phyloP scores from a whole-genome alignment of 140 eudicot genomes.

The Oenanthe javanica region DNA sequence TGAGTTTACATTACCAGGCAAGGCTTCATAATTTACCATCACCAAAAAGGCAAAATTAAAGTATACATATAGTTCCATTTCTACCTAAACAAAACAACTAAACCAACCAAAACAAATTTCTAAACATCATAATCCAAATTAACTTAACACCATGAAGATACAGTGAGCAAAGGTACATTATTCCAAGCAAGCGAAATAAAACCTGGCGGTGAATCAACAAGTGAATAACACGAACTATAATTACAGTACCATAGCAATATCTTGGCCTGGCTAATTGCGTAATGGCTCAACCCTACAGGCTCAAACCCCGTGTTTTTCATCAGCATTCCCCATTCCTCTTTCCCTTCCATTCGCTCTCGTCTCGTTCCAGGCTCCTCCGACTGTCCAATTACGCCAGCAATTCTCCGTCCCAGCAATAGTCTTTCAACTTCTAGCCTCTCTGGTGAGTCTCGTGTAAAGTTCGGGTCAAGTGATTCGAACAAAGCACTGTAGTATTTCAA shows the following conservation, averaged over 20 bases:
- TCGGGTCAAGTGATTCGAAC: constrained; percentile 73
- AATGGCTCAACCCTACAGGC: constrained; percentile 58
- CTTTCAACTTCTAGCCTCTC: constrained; percentile 68
- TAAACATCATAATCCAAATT: neutral
- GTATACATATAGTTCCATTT: constrained; percentile 11
- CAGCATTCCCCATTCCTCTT: constrained; percentile 55
- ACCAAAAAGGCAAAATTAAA: constrained; percentile 10
- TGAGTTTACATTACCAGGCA: neutral
- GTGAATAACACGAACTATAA: constrained; percentile 50
- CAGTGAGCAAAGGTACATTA: constrained; percentile 63
- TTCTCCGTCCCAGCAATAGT: constrained; percentile 57
- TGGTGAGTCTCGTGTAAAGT: constrained; percentile 50
- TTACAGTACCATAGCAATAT: constrained; percentile 78
- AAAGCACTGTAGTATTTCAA: constrained; percentile 54
- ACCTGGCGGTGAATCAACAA: constrained; percentile 59
- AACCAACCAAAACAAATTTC: neutral
- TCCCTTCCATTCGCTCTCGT: constrained; percentile 71
- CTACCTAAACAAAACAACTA: constrained; percentile 16
- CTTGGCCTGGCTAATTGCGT: constrained; percentile 77
- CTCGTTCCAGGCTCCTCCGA: constrained; percentile 40
- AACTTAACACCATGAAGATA: constrained; percentile 83
- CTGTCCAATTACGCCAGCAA: constrained; percentile 49
- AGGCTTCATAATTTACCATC: constrained; percentile 15
- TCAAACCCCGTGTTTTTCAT: constrained; percentile 71
- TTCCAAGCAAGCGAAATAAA: constrained; percentile 89